Base-by-base conservation (phyloP, 305 asterid species). In the Fraxinus greggii region DNA sequence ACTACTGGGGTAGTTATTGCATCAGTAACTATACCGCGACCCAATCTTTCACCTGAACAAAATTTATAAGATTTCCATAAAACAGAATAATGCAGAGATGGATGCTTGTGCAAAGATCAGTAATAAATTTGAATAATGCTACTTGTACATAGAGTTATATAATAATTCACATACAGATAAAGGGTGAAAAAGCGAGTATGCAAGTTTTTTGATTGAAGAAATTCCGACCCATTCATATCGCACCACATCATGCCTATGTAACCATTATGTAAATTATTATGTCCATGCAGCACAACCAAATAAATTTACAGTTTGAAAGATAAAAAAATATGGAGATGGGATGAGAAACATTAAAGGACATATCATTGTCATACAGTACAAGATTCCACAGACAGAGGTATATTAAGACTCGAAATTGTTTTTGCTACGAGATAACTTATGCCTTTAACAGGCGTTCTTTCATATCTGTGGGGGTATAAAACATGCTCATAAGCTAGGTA, bases 1-100 rank as follows among this genome's bases (percentile, higher is more conserved):
- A 96, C 91, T 77, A 93, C 92, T 28, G 98, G 98, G 75, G 99
- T 96, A 79, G 98, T 94, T 74, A 96, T 92, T 75, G 98, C 94
- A 90, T 96, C 98, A 77, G 93, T 91, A 79, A 86, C 95, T 83
- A 93, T 87, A 81, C 90, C 91, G 17, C 98, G 96, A 79, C 97
- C 98, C 88, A 90, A 88, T 90, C 98, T 91, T 89, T 96, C 98
- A 87, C 98, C 98, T 96, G 91, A 59, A 13, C 75, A 85, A 83
- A 23, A 80, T 67, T 32, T 78, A 76, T 38, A 82, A 35, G 79
- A 45, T 19, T 63, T 31, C 31, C 38, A 61, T 19, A 33, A 65
- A 79, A 40, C 17, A 1, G 21, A 32, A 61, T 73, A 28, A 32
- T 10, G 28, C 21, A 65, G 31, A 78, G 19, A 56, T 5, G 65